phyloP scores from a whole-genome alignment of 805 yeast species.

The Phaffomyces antillensis region DNA sequence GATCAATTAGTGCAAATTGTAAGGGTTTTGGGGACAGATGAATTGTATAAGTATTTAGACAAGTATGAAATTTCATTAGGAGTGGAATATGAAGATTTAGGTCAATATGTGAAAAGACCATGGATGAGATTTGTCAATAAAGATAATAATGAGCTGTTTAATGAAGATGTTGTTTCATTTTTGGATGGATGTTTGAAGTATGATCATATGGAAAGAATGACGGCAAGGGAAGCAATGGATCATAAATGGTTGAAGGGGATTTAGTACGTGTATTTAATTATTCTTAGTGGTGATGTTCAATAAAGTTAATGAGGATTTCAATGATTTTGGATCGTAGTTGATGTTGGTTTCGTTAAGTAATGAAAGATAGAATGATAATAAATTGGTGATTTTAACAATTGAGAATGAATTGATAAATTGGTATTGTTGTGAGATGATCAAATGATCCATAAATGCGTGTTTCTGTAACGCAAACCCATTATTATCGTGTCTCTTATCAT shows the following conservation, averaged over 20 bases:
- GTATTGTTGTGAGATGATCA: no score
- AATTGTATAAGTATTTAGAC: conserved; percentile 53
- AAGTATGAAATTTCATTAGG: conserved; percentile 67
- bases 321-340: background rate
- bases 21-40: conserved; percentile 79
- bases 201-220: conserved; percentile 82
- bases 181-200: conserved; percentile 68
- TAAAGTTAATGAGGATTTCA: background rate
- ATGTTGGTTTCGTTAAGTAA: background rate
- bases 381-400: no score
- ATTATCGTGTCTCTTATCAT: no score
- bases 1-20: conserved; percentile 91
- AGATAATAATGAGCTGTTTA: conserved; percentile 43
- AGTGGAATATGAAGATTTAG: conserved; percentile 73
- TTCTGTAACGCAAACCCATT: no score
- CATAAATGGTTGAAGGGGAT: conserved; percentile 54
- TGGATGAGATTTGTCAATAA: conserved; percentile 58
- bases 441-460: no score
- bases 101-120: conserved; percentile 57
- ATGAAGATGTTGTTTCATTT: conserved; percentile 56
- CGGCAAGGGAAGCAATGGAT: conserved; percentile 82
- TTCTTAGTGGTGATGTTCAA: background rate
- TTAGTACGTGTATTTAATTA: conserved; percentile 11
- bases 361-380: no score
- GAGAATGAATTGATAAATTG: no score